Percentiles rank a stretch among this genome's conserved stretches.
Evolutionary conservation across 1,139 yeast genomes (phyloP).

Genomic region (Kodamaea derodonti): DNA sequence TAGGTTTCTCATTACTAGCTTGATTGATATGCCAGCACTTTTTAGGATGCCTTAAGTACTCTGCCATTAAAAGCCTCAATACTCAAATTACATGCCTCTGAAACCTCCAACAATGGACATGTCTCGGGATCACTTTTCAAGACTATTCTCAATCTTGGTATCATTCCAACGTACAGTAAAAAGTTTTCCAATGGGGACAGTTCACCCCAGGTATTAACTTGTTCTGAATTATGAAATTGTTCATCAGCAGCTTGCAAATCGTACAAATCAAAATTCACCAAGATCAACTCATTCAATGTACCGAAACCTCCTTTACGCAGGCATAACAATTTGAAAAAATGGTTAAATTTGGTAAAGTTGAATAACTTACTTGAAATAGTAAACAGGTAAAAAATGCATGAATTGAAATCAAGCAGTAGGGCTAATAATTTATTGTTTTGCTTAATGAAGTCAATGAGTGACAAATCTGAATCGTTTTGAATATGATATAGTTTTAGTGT

Average conservation of each 20-base stretch:
- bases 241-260: slow-evolving; percentile 13
- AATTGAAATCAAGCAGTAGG: slow-evolving; percentile 45
- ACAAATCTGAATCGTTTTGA: slow-evolving; percentile 41
- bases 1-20: too few species aligned
- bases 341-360: slow-evolving; percentile 35
- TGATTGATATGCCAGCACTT: too few species aligned
- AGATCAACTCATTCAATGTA: slow-evolving; percentile 21
- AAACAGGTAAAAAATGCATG: slow-evolving; percentile 41
- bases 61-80: slow-evolving; percentile 4
- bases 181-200: slow-evolving; percentile 24
- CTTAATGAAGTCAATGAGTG: slow-evolving; percentile 43
- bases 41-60: too few species aligned
- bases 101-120: slow-evolving; percentile 3
- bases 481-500: slow-evolving; percentile 34
- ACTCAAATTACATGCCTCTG: slow-evolving; percentile 1
- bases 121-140: slow-evolving; percentile 13
- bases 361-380: slow-evolving; percentile 16
- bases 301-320: slow-evolving; percentile 35
- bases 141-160: slow-evolving; percentile 24
- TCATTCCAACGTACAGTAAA: slow-evolving; percentile 22
- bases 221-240: not conserved
- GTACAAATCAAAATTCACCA: slow-evolving; percentile 34
- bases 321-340: slow-evolving; percentile 42
- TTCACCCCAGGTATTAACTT: slow-evolving; percentile 10
- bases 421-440: slow-evolving; percentile 23